Conservation (phyloP, 179 eudicot genomes). For the Corrigiola litoralis region DNA sequence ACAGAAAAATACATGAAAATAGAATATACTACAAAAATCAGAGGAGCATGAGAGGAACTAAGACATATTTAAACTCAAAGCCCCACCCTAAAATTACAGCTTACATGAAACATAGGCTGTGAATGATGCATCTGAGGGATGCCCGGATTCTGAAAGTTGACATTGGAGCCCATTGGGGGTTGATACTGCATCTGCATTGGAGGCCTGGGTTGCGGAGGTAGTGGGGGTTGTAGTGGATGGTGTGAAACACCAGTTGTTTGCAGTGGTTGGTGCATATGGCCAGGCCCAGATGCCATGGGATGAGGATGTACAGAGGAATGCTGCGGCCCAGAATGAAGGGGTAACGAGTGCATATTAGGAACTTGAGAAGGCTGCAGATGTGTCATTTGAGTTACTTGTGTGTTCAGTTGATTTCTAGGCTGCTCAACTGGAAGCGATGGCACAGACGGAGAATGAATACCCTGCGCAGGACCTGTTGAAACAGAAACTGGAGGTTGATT, state of each 20-base stretch:
- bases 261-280: slow-evolving; percentile 66
- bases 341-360: slow-evolving; percentile 44
- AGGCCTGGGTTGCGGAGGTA: slow-evolving; percentile 66
- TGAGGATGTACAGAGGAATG: slow-evolving; percentile 54
- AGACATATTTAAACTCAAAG: not conserved
- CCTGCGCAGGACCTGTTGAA: slow-evolving; percentile 41
- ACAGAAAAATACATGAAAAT: slow-evolving; percentile 1
- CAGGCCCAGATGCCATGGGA: slow-evolving; percentile 45
- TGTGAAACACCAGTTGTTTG: slow-evolving; percentile 49
- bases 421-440: slow-evolving; percentile 49
- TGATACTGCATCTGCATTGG: slow-evolving; percentile 54
- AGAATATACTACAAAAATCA: not conserved
- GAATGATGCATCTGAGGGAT: slow-evolving; percentile 67
- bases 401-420: slow-evolving; percentile 38
- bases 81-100: slow-evolving; percentile 13
- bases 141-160: slow-evolving; percentile 62
- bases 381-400: slow-evolving; percentile 44
- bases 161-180: slow-evolving; percentile 53
- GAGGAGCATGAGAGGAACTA: not conserved
- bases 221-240: slow-evolving; percentile 58
- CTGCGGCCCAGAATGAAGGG: slow-evolving; percentile 49
- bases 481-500: slow-evolving; percentile 39
- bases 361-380: slow-evolving; percentile 56
- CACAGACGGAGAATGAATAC: slow-evolving; percentile 43
- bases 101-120: slow-evolving; percentile 75